phyloP scores from a whole-genome alignment of 23 red algal genomes.

The Gracilaria vermiculophylla region DNA sequence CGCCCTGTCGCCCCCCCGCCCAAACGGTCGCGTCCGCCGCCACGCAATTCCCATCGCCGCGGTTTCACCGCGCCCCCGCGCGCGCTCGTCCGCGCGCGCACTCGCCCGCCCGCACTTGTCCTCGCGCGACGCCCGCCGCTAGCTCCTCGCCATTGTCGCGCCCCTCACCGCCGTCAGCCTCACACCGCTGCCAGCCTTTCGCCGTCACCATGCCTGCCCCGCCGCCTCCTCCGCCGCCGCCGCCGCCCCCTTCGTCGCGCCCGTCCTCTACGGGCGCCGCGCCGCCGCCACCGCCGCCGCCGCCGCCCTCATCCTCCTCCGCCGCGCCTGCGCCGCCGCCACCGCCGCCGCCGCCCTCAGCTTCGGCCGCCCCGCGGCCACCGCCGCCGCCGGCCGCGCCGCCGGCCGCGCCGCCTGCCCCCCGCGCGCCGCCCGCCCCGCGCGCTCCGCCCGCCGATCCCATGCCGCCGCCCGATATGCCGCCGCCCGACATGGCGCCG shows the following conservation, averaged over 20 bases:
- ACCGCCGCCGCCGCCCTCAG: background rate
- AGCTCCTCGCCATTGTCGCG: background rate
- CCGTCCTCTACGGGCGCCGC: background rate
- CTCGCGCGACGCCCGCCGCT: background rate
- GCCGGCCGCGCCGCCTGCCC: background rate
- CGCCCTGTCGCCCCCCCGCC: background rate
- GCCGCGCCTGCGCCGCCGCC: conserved; percentile 4
- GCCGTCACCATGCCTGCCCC: background rate
- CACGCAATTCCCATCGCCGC: background rate
- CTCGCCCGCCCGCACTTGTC: background rate
- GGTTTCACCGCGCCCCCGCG: background rate
- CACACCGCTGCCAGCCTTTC: background rate
- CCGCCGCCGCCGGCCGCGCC: conserved; percentile 13
- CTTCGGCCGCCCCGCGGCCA: background rate
- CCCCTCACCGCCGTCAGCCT: background rate
- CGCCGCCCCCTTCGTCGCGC: conserved; percentile 6
- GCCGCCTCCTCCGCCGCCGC: background rate
- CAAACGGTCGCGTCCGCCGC: background rate
- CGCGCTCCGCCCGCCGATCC: background rate
- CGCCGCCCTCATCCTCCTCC: background rate
- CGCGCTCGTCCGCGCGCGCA: background rate
- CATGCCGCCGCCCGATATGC: background rate
- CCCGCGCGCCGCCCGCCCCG: background rate
- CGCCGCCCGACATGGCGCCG: background rate
- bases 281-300: conserved; percentile 34